These are phyloP conservation scores for Fusarium armeniacum DNA, from an alignment of 2,329 filamentous ascomycete species.

Conservation along the genomic window DNA sequence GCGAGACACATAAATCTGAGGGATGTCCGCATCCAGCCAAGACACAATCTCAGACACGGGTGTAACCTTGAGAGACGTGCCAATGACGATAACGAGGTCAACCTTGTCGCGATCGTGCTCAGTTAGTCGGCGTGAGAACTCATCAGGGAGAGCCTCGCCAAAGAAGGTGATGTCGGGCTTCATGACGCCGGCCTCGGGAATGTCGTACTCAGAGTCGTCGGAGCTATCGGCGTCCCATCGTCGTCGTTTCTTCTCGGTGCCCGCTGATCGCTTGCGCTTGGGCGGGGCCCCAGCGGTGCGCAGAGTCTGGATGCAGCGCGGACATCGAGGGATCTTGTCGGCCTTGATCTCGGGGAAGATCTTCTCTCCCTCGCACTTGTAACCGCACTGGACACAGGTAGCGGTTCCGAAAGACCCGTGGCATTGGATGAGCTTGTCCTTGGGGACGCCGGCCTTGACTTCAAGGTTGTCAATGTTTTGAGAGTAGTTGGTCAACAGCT, in stretches of 20 bases:
- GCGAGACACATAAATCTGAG: constrained; percentile 91
- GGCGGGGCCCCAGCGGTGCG: constrained; percentile 46
- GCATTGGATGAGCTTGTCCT: constrained; percentile 91
- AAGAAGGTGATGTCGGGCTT: constrained; percentile 99
- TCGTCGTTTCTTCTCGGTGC: constrained; percentile 59
- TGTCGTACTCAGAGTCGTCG: constrained; percentile 65
- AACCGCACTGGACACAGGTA: constrained; percentile 85
- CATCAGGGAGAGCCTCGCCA: constrained; percentile 87
- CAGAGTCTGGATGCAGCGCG: constrained; percentile 73
- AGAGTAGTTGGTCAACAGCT: constrained; percentile 96
- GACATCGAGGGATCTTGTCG: constrained; percentile 82
- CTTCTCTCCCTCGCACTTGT: constrained; percentile 78
- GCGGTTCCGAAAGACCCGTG: constrained; percentile 97
- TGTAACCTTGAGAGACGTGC: constrained; percentile 94
- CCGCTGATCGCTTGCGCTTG: constrained; percentile 60
- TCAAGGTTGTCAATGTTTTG: constrained; percentile 99
- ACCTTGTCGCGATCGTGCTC: constrained; percentile 83
- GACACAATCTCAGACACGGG: constrained; percentile 93
- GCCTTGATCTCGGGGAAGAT: constrained; percentile 86
- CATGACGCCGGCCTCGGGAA: constrained; percentile 83
- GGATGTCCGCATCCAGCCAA: constrained; percentile 81
- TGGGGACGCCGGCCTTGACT: constrained; percentile 82
- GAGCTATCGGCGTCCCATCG: constrained; percentile 57
- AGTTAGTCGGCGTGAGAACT: constrained; percentile 85
- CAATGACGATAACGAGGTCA: constrained; percentile 95